phyloP scores from a whole-genome alignment of 2,329 filamentous ascomycete species.

The Aspergillus ochraceus region DNA sequence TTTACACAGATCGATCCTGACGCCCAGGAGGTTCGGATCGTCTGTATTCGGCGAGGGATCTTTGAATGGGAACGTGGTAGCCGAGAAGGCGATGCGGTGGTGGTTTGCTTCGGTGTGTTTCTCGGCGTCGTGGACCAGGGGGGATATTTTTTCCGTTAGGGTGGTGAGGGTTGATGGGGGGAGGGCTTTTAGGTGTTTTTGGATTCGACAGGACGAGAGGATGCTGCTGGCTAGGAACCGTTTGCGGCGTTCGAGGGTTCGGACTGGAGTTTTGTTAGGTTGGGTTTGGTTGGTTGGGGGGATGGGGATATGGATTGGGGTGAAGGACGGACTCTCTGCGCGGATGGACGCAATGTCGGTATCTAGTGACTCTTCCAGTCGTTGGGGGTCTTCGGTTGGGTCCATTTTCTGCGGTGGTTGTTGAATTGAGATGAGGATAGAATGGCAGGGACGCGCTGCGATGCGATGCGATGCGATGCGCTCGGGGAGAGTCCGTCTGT shows the following conservation, averaged over 20 bases:
- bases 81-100: constrained; percentile 46
- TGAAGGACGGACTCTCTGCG: constrained; percentile 37
- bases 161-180: constrained; percentile 1
- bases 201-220: constrained; percentile 40
- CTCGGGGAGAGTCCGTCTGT: too few species aligned
- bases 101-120: constrained; percentile 40
- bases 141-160: constrained; percentile 29
- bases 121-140: constrained; percentile 30
- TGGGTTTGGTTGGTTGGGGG: not conserved
- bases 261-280: constrained; percentile 32
- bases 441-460: not conserved
- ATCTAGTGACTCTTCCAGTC: constrained; percentile 34
- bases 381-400: not conserved
- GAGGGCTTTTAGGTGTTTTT: constrained; percentile 22
- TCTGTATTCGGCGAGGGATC: constrained; percentile 40
- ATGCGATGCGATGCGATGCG: not conserved
- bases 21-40: constrained; percentile 36
- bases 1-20: constrained; percentile 44
- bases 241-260: constrained; percentile 38
- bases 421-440: not conserved
- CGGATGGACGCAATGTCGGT: constrained; percentile 43
- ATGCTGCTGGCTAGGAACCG: constrained; percentile 43
- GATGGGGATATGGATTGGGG: not conserved
- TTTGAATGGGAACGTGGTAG: constrained; percentile 47
- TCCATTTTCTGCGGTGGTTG: not conserved